phyloP scores from a whole-genome alignment of 2,329 filamentous ascomycete species.

The Cladophialophora chaetospira region DNA sequence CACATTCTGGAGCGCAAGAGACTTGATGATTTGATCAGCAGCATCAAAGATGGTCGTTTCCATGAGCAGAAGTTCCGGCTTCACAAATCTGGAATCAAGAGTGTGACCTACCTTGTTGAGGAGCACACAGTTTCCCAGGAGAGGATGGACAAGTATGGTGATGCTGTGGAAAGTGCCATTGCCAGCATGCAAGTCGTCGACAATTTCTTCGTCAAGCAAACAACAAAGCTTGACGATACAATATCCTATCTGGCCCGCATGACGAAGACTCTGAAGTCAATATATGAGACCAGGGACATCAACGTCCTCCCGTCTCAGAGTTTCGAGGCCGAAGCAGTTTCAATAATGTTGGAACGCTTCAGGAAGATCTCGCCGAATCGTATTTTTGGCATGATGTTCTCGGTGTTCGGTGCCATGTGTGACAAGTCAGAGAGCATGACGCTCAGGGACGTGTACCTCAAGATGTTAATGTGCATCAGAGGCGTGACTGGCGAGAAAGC shows the following conservation, averaged over 20 bases:
- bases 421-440: conserved; percentile 76
- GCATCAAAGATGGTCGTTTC: conserved; percentile 80
- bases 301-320: conserved; percentile 26
- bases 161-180: conserved; percentile 71
- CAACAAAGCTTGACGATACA: conserved; percentile 73
- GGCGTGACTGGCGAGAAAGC: conserved; percentile 77
- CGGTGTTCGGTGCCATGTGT: conserved; percentile 69
- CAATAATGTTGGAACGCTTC: conserved; percentile 63
- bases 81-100: conserved; percentile 69
- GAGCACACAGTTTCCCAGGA: conserved; percentile 65
- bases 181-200: conserved; percentile 77
- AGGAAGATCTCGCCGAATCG: conserved; percentile 53
- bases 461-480: conserved; percentile 82
- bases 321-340: conserved; percentile 62
- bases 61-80: conserved; percentile 84
- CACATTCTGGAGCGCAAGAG: conserved; percentile 81
- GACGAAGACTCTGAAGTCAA: conserved; percentile 66
- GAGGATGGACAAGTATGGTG: conserved; percentile 60
- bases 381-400: conserved; percentile 69
- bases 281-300: conserved; percentile 51
- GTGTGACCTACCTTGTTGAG: conserved; percentile 78
- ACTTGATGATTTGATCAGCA: conserved; percentile 75
- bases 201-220: conserved; percentile 77
- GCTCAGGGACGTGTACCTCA: conserved; percentile 72
- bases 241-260: conserved; percentile 74